Evolutionary conservation across 306 rosid species (phyloP), one percentile per base, ranked within the genome.

Genomic region (Neltuma alba): DNA sequence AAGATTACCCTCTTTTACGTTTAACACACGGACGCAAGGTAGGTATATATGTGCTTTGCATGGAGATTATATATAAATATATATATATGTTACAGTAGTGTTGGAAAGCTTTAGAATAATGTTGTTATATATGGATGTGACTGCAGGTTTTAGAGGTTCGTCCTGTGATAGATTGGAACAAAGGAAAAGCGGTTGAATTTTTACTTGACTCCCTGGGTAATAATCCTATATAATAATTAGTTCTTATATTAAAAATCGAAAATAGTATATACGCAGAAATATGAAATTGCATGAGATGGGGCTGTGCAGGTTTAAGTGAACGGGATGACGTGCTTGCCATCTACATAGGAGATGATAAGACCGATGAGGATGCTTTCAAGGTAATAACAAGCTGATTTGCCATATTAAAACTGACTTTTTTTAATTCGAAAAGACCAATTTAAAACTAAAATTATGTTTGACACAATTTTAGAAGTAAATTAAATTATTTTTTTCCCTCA

Each of bases 101-200:
- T 60, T 60, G 1, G 1, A 4, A 5, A 21, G 31, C 13, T 55
- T 23, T 33, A 12, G 10, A 28, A 30, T 28, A 30, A 28, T 20
- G 1, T 21, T 54, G 36, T 33, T 33, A 3, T n/a, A n/a, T 20
- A 50, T 50, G 57, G 23, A 50, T 50, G n/a, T 71, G 21, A 38
- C 66, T n/a, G n/a, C 66, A 94, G 98, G 98, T 94, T 88, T 94
- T 94, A 94, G 99, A 94, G 76, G 76, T 94, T 38, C 99, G 99
- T 84, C 99, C 99, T 31, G 91, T 80, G 76, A 90, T 94, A 73
- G 93, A 92, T 66, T 94, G 99, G 99, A 86, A 94, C 87, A 94
- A 94, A 86, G 99, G 99, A 86, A 94, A 92, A 84, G 97, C 99
- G 18, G 99, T 94, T 67, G 97, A 92, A 52, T 94, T 94, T 85